Evolutionary conservation across 2,329 filamentous ascomycete species (phyloP), one percentile per base, ranked within the genome.

Genomic region (Fusarium sp.): DNA sequence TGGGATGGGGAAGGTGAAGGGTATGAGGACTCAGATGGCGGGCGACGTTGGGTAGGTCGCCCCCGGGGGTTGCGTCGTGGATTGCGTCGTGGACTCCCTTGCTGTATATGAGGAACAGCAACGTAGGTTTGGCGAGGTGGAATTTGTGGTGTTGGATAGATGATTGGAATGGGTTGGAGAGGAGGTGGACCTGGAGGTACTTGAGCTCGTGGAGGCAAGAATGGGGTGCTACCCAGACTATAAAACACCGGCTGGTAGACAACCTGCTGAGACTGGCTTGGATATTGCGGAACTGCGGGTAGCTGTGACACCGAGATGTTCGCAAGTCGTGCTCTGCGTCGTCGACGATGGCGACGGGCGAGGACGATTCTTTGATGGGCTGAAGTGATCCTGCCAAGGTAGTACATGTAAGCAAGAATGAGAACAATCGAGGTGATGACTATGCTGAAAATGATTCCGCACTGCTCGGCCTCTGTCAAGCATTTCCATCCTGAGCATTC

Each of bases 381-480:
- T 5, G 60, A 58, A 14, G 72, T 71, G 18, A 74, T 69, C n/a
- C 65, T 77, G 2, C 81, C 82, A 5, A 82, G 64, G 48, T 79
- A 83, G 77, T 82, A 86, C 77, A 83, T 79, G 41, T 81, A 81
- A 6, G 80, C 60, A 14, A 84, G 43, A 0, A 77, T 68, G 4
- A 85, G 45, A 11, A 81, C 66, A 14, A 81, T 67, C 5, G 73
- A 71, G 3, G 80, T 73, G 8, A 83, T 66, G 9, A 82, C 65
- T 16, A 81, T 75, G 67, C 81, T 83, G 67, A 84, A 81, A 18
- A 87, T 81, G 34, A 86, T 80, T 3, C 85, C 85, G 25, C 81
- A 82, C 37, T 84, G 79, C 50, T 85, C 79, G 0, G 80, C 72
- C 11, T 72, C 54, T 32, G 76, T 84, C n/a, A 86, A 77, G 67